Evolutionary conservation across 306 rosid species (phyloP).

Genomic region (Clitoria ternatea): DNA sequence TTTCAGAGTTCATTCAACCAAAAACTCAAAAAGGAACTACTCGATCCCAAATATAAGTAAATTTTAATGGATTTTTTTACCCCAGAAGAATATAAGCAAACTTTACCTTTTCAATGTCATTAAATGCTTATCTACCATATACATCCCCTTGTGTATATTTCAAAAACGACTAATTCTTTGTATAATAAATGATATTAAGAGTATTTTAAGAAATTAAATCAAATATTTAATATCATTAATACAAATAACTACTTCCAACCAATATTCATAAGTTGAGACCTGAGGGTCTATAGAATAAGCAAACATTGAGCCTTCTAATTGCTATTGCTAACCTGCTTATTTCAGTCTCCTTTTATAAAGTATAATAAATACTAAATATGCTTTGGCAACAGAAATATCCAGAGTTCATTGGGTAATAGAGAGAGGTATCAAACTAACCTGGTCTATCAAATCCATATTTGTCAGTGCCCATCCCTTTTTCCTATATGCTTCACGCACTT

Average conservation of each 20-base stretch:
- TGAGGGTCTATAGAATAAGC: neutral
- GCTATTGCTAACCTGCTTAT: neutral
- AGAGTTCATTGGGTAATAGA: neutral
- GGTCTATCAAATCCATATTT: slow-evolving; percentile 79
- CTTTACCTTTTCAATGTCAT: no score
- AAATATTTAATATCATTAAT: no score
- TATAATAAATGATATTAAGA: no score
- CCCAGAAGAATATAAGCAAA: no score
- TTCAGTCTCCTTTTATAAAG: neutral
- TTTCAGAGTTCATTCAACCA: neutral
- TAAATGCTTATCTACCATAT: no score
- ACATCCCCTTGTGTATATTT: no score
- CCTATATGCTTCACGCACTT: slow-evolving; percentile 84
- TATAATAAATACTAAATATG: neutral
- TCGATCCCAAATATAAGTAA: no score
- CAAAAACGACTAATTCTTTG: no score
- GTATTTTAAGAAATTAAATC: no score
- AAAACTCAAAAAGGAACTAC: neutral
- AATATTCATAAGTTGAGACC: no score
- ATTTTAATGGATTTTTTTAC: no score
- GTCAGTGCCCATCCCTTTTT: slow-evolving; percentile 89
- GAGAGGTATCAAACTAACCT: slow-evolving; percentile 48
- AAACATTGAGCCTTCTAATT: neutral
- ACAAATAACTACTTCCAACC: no score
- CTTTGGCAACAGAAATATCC: neutral